Evolutionary conservation across 441 rosid genomes (phyloP).

Genomic region (Erodium moschatum): DNA sequence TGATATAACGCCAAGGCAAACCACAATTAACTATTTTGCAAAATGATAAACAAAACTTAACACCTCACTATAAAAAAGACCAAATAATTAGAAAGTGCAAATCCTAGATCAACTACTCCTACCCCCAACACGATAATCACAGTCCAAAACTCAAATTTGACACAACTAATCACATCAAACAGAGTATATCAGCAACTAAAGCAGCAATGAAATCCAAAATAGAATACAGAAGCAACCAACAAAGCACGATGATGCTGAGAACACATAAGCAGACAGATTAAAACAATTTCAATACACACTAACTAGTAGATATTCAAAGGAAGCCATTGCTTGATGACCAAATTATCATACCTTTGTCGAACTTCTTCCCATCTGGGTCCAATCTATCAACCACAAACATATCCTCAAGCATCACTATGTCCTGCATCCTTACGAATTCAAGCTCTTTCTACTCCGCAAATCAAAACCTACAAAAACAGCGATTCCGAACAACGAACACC

Average conservation of each 20-base stretch:
- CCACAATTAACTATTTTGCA: background rate
- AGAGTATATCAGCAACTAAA: background rate
- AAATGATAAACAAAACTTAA: background rate
- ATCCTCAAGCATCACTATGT: conserved; percentile 7
- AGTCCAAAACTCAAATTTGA: background rate
- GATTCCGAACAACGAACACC: background rate
- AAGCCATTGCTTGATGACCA: no score
- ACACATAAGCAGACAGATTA: no score
- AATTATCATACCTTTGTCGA: background rate
- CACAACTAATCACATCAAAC: background rate
- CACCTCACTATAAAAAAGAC: background rate
- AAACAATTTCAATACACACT: no score
- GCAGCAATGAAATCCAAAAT: background rate
- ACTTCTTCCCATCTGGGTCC: conserved; percentile 6
- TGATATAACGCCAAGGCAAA: background rate
- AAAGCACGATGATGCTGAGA: no score
- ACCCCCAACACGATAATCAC: background rate
- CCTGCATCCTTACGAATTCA: background rate
- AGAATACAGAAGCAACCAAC: background rate
- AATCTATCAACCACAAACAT: background rate
- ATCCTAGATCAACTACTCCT: background rate
- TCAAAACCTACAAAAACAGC: background rate
- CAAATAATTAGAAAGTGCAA: background rate
- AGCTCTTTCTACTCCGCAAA: background rate
- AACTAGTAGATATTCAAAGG: no score